These are phyloP conservation scores for Eucalyptus erythrocorys DNA, from an alignment of 345 rosid species.

Conservation along the genomic window DNA sequence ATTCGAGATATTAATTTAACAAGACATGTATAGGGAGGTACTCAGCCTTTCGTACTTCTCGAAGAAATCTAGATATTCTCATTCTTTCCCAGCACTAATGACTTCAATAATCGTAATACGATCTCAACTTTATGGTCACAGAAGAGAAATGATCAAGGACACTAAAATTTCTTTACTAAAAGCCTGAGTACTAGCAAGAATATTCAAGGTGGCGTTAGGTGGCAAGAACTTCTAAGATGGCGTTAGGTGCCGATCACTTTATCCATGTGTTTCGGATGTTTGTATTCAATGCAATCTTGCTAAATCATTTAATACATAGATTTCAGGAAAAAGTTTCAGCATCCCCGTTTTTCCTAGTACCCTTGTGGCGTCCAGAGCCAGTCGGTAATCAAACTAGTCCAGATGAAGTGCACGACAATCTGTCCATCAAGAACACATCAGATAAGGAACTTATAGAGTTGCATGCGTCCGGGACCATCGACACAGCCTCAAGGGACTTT, in stretches of 20 bases:
- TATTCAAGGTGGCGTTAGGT: neutral
- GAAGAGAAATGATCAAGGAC: neutral
- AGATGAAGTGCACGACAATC: neutral
- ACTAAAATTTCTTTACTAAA: neutral
- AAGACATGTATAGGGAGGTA: too few relatives aligned
- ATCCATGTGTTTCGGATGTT: neutral
- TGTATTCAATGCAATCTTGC: neutral
- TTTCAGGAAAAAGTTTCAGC: neutral
- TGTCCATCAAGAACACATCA: neutral
- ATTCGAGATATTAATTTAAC: too few relatives aligned
- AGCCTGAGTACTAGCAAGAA: neutral
- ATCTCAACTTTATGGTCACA: neutral
- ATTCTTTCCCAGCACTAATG: neutral
- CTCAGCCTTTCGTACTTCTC: neutral
- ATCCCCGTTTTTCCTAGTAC: neutral
- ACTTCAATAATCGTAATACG: neutral
- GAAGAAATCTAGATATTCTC: neutral
- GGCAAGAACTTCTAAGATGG: neutral
- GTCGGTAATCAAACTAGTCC: neutral
- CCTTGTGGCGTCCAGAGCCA: neutral
- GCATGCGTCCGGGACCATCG: neutral
- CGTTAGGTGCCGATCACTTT: neutral
- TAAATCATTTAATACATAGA: neutral
- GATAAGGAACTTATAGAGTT: neutral
- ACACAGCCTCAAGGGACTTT: neutral